Evolutionary conservation across 257 asterid genomes (phyloP), one percentile per base, ranked within the genome.

Genomic region (Rhazya stricta): DNA sequence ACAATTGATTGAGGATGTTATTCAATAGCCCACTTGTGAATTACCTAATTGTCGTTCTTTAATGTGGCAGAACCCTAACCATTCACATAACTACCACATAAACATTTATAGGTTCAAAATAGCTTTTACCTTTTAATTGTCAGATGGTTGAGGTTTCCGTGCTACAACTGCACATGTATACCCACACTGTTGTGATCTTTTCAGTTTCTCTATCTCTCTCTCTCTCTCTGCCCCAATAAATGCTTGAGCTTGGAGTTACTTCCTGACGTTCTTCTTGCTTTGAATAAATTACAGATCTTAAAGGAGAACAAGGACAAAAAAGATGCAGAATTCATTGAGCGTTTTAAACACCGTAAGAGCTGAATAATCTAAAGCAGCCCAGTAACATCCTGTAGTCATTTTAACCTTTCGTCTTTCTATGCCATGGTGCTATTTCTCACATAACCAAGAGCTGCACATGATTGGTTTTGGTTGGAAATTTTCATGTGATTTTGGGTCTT

Each of bases 301-400:
- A 83, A 83, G 91, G 98, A 94, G 86, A 94, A 92, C 50, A 90
- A 94, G 85, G 99, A 94, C 78, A 92, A 88, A 84, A 91, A 89
- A 78, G 98, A 92, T 83, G 96, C 97, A 2, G 98, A 94, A 81
- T 92, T 94, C 84, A 94, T 83, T 62, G 99, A 94, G 84, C 96
- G 99, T 41, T 89, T 94, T 87, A 94, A 89, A 87, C 99, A 94
- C 81, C 87, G 98, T 91, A 84, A 79, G 94, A 74, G 73, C 79
- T 67, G 70, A 67, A 42, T 57, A n/a, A 67, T 65, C 51, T 74
- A 58, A 11, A 42, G 54, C 9, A 16, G 19, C 23, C 41, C 51
- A 27, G 51, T 58, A 23, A 16, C 57, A 25, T 58, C 75, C 15
- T 57, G 29, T 73, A 58, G 18, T 73, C 36, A 57, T 13, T 27